Percentiles rank a stretch among this genome's conserved stretches.
Evolutionary conservation across 441 rosid genomes (phyloP).

Genomic region (Francoa sonchifolia): DNA sequence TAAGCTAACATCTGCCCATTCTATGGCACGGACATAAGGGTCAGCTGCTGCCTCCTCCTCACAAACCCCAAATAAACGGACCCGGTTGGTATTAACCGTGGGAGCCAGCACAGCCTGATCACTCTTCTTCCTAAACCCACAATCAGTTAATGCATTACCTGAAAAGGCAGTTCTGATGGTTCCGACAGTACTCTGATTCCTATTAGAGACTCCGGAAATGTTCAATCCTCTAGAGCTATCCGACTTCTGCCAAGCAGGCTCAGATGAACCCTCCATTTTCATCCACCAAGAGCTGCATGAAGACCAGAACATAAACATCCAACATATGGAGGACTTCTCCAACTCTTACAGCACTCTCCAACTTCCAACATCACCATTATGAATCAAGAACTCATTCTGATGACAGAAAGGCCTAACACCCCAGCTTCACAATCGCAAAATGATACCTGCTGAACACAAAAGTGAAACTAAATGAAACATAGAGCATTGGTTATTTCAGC

Average conservation of each 20-base stretch:
- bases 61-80: conserved; percentile 1
- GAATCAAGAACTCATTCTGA: conserved; percentile 33
- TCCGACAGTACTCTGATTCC: not conserved
- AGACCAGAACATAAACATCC: conserved; percentile 27
- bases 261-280: conserved; percentile 74
- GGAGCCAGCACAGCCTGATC: conserved; percentile 1
- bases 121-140: conserved; percentile 1
- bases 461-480: no score
- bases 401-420: conserved; percentile 6
- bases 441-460: conserved; percentile 15
- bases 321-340: conserved; percentile 25
- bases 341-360: conserved; percentile 21
- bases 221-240: conserved; percentile 48
- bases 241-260: conserved; percentile 47
- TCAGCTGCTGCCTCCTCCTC: conserved; percentile 1
- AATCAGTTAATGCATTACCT: not conserved
- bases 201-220: conserved; percentile 24
- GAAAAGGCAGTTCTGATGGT: not conserved
- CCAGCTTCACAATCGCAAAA: conserved; percentile 14
- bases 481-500: no score
- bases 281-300: conserved; percentile 42
- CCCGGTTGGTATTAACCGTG: not conserved
- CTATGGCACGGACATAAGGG: conserved; percentile 7
- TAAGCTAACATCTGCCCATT: conserved; percentile 11
- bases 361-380: conserved; percentile 34